Evolutionary conservation across 169 alveolate genomes (phyloP).

Genomic region (Eimeria falciformis): DNA sequence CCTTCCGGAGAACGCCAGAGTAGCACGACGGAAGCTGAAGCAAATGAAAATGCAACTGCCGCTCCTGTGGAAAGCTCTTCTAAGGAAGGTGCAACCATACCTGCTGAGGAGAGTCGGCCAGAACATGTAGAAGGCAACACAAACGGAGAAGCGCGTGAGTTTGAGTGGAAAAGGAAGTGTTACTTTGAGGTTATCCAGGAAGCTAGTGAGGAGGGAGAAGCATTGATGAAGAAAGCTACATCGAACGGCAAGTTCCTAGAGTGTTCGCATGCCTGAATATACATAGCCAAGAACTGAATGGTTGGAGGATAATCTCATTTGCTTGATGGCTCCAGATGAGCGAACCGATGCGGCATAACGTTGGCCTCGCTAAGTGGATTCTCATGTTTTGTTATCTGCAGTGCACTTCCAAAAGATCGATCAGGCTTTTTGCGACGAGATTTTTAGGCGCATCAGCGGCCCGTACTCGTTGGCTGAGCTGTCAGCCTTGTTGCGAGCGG

Average conservation of each 20-base stretch:
- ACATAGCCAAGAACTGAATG: not conserved
- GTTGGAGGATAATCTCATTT: not conserved
- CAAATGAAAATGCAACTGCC: not conserved
- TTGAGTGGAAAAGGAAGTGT: not conserved
- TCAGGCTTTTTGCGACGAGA: constrained; percentile 65
- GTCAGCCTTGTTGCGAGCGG: constrained; percentile 62
- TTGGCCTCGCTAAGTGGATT: too few species aligned
- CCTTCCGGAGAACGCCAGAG: constrained; percentile 13
- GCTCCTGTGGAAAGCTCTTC: not conserved
- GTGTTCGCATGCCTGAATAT: not conserved
- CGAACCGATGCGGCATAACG: not conserved
- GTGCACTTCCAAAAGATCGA: constrained; percentile 59
- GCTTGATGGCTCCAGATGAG: not conserved
- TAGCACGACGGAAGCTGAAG: not conserved
- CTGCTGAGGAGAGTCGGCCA: constrained; percentile 56
- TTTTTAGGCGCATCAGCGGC: constrained; percentile 61
- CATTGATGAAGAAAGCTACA: constrained; percentile 17
- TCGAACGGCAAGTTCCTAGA: constrained; percentile 5
- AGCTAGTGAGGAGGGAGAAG: not conserved
- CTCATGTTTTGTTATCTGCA: not conserved
- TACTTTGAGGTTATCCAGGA: constrained; percentile 27
- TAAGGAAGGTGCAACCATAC: not conserved
- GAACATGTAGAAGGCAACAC: not conserved
- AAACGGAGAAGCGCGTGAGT: not conserved
- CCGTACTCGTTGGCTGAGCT: constrained; percentile 46